These are phyloP conservation scores for Talaromyces sp. DNA, from an alignment of 2,329 filamentous ascomycete species.

Conservation along the genomic window DNA sequence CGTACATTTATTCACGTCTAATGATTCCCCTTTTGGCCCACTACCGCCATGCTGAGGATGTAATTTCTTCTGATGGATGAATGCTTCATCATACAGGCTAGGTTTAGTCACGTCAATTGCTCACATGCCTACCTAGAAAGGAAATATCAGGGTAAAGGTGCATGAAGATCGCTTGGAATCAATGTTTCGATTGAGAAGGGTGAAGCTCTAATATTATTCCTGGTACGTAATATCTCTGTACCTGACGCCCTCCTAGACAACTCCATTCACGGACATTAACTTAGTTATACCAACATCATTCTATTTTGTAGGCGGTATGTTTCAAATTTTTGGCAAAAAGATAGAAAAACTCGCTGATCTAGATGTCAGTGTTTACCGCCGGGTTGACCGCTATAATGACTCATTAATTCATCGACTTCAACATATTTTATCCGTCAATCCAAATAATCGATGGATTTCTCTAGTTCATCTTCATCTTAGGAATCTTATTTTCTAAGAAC, in stretches of 20 bases:
- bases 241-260: neutral
- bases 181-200: neutral
- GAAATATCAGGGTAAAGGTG: no score
- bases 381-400: conserved; percentile 11
- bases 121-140: neutral
- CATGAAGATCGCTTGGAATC: neutral
- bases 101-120: neutral
- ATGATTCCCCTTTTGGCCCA: neutral
- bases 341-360: neutral
- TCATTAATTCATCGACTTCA: neutral
- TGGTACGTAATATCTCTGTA: neutral
- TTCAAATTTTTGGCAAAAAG: neutral
- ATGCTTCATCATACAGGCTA: neutral
- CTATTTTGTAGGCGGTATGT: neutral
- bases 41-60: neutral
- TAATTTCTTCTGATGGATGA: neutral
- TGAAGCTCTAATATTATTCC: neutral
- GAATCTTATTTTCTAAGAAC: neutral
- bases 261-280: neutral
- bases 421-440: neutral
- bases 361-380: neutral
- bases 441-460: neutral
- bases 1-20: neutral
- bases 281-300: neutral
- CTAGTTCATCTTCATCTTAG: neutral